Conservation (phyloP, 495 filamentous ascomycete species). For the Penicilliopsis zonata region DNA sequence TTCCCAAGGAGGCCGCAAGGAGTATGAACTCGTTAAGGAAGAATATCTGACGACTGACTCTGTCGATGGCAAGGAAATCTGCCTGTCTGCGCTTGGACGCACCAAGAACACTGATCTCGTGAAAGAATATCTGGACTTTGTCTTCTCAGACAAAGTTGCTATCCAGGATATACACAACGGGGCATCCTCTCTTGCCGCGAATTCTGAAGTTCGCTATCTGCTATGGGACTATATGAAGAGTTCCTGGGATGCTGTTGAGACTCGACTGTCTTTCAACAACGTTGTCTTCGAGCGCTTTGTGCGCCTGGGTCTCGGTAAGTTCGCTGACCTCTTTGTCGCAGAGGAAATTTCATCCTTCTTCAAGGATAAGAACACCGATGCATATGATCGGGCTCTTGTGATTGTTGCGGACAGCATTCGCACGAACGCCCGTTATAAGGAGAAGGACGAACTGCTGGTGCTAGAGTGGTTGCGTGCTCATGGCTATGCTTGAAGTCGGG, state of each 20-base stretch:
- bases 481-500: conserved; percentile 36
- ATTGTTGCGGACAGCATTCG: conserved; percentile 71
- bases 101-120: conserved; percentile 57
- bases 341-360: conserved; percentile 79
- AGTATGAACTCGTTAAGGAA: conserved; percentile 64
- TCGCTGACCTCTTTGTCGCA: conserved; percentile 54
- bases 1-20: conserved; percentile 47
- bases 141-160: conserved; percentile 66
- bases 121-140: conserved; percentile 58
- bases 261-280: conserved; percentile 63
- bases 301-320: conserved; percentile 62
- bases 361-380: conserved; percentile 63
- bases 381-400: conserved; percentile 65
- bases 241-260: conserved; percentile 59
- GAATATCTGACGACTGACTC: conserved; percentile 72
- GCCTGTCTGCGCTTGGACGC: conserved; percentile 63
- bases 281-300: conserved; percentile 83
- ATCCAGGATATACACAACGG: conserved; percentile 80
- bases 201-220: conserved; percentile 52
- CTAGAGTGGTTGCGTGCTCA: conserved; percentile 60
- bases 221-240: conserved; percentile 78
- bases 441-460: conserved; percentile 54
- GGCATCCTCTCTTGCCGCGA: conserved; percentile 55
- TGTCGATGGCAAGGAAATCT: conserved; percentile 82
- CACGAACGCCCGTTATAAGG: conserved; percentile 64